phyloP scores from a whole-genome alignment of 164 flowering plant species.

The Brasenia schreberi region DNA sequence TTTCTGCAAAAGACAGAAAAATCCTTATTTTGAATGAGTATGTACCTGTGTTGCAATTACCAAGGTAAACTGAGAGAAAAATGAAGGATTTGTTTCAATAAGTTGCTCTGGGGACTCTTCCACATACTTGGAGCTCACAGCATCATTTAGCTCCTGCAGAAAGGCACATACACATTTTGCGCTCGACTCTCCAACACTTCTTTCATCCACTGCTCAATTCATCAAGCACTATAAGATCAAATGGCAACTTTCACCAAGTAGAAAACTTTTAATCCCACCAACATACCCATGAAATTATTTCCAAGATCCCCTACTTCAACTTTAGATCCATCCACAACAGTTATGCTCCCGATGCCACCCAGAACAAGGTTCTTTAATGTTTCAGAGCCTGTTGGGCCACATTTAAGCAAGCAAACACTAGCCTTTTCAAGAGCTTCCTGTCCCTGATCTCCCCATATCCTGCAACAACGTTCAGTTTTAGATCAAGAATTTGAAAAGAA shows the following conservation, averaged over 20 bases:
- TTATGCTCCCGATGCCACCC: slow-evolving; percentile 93
- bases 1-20: neutral
- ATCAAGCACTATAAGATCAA: slow-evolving; percentile 3
- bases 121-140: slow-evolving; percentile 87
- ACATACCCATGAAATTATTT: slow-evolving; percentile 83
- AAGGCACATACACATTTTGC: slow-evolving; percentile 90
- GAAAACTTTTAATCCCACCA: neutral
- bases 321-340: slow-evolving; percentile 83
- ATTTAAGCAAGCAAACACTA: slow-evolving; percentile 80
- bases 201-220: slow-evolving; percentile 55
- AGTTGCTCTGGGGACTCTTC: slow-evolving; percentile 78
- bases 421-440: slow-evolving; percentile 88
- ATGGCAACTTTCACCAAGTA: neutral
- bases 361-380: slow-evolving; percentile 93
- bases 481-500: neutral
- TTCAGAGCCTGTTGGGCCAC: slow-evolving; percentile 98
- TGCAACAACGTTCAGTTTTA: slow-evolving; percentile 11
- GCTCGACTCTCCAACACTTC: slow-evolving; percentile 76
- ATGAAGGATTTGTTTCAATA: slow-evolving; percentile 68
- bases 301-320: slow-evolving; percentile 84
- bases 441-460: slow-evolving; percentile 99
- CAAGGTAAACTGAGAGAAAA: slow-evolving; percentile 82
- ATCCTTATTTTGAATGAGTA: neutral
- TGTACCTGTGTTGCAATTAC: slow-evolving; percentile 91
- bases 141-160: slow-evolving; percentile 92